These are phyloP conservation scores for Marasmius oreades DNA, from an alignment of 1,284 basidiomycete species.

Conservation along the genomic window DNA sequence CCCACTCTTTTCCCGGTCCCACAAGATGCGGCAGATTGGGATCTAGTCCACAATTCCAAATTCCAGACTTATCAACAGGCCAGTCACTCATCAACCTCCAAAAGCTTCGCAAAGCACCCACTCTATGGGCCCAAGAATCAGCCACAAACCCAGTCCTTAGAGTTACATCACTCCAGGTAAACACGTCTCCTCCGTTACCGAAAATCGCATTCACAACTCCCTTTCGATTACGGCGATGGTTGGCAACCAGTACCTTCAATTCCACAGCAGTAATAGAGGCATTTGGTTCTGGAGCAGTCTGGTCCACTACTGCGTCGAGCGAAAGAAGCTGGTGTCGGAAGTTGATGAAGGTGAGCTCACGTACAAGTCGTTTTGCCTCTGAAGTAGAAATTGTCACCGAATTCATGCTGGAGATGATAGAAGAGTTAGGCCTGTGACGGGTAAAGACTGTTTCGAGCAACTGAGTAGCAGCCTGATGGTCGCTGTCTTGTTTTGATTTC, in stretches of 20 bases:
- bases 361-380: not conserved
- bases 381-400: too few species aligned
- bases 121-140: not conserved
- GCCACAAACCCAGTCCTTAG: not conserved
- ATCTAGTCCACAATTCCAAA: not conserved
- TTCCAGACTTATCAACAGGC: not conserved
- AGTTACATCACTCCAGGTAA: not conserved
- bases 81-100: not conserved
- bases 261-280: not conserved
- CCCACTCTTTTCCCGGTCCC: not conserved
- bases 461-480: too few species aligned
- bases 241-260: not conserved
- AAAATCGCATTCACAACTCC: not conserved
- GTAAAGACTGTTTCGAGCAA: too few species aligned
- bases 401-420: too few species aligned
- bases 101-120: not conserved
- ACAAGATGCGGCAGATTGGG: not conserved
- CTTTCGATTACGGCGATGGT: not conserved
- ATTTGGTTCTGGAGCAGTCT: not conserved
- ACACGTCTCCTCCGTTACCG: too few species aligned
- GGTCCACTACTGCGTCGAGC: not conserved
- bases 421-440: too few species aligned
- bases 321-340: not conserved
- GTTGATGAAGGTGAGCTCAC: conserved; percentile 3
- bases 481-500: too few species aligned